phyloP scores from a whole-genome alignment of 1,139 yeast genomes.

The Pichia sp. region DNA sequence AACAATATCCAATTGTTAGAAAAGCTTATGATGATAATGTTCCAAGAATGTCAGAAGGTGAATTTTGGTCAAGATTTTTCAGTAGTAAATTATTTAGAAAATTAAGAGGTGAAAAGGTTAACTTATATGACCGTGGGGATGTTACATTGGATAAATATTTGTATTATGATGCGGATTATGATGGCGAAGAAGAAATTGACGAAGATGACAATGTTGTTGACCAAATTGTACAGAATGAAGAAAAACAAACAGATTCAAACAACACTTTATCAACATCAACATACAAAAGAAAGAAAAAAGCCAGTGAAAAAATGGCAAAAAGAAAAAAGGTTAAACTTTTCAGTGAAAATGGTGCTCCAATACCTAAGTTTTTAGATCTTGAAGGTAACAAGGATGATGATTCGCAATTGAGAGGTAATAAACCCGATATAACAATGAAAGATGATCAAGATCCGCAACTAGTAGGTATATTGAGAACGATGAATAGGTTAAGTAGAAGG shows the following conservation, averaged over 20 bases:
- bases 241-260: neutral
- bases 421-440: slow-evolving; percentile 87
- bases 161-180: slow-evolving; percentile 44
- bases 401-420: slow-evolving; percentile 68
- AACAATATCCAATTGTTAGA: slow-evolving; percentile 88
- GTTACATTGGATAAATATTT: slow-evolving; percentile 77
- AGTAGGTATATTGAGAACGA: slow-evolving; percentile 71
- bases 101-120: slow-evolving; percentile 81
- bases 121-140: slow-evolving; percentile 74
- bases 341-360: slow-evolving; percentile 33
- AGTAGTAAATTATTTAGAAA: slow-evolving; percentile 81
- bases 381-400: slow-evolving; percentile 79
- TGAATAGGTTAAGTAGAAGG: slow-evolving; percentile 81
- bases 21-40: slow-evolving; percentile 86
- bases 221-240: slow-evolving; percentile 13
- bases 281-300: slow-evolving; percentile 12
- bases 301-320: slow-evolving; percentile 17
- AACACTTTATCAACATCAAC: neutral
- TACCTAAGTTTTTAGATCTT: slow-evolving; percentile 62
- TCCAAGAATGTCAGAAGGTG: slow-evolving; percentile 82
- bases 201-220: slow-evolving; percentile 16
- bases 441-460: slow-evolving; percentile 56
- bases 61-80: slow-evolving; percentile 96
- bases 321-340: slow-evolving; percentile 26
- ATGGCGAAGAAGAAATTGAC: slow-evolving; percentile 39